phyloP scores from a whole-genome alignment of 768 basidiomycete species.

The Tulasnella sp. region DNA sequence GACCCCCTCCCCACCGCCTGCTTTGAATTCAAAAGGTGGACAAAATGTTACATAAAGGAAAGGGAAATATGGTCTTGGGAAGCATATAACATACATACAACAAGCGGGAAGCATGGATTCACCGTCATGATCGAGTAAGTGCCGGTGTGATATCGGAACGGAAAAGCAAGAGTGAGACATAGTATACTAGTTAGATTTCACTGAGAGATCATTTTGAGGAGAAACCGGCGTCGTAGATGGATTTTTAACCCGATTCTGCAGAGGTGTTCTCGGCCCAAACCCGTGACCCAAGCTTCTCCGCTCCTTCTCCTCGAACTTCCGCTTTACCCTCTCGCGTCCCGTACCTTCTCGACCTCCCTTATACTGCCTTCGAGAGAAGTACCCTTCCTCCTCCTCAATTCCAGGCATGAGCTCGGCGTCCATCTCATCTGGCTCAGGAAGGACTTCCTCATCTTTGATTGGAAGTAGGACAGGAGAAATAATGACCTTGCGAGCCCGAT shows the following conservation, averaged over 20 bases:
- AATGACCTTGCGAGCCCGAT: constrained; percentile 3
- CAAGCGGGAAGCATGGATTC: neutral
- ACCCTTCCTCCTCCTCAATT: constrained; percentile 17
- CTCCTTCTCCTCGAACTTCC: constrained; percentile 16
- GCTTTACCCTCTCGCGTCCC: constrained; percentile 8
- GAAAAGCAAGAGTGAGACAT: neutral
- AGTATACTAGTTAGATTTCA: neutral
- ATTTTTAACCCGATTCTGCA: neutral
- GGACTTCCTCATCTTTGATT: neutral
- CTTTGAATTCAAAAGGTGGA: too few species aligned
- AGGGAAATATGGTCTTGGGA: neutral
- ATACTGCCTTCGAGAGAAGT: constrained; percentile 8
- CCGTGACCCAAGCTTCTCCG: neutral
- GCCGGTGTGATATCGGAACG: neutral
- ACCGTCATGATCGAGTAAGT: neutral
- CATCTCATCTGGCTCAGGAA: neutral
- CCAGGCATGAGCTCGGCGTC: constrained; percentile 5
- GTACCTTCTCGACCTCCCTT: constrained; percentile 19
- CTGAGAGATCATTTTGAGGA: neutral
- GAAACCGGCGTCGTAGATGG: neutral
- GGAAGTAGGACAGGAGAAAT: constrained; percentile 21
- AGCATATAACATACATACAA: neutral
- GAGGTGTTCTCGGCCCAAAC: neutral
- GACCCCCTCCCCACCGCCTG: too few species aligned
- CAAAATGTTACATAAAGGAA: neutral